Evolutionary conservation across 768 basidiomycete genomes (phyloP).

Genomic region (Mycena vitilis): DNA sequence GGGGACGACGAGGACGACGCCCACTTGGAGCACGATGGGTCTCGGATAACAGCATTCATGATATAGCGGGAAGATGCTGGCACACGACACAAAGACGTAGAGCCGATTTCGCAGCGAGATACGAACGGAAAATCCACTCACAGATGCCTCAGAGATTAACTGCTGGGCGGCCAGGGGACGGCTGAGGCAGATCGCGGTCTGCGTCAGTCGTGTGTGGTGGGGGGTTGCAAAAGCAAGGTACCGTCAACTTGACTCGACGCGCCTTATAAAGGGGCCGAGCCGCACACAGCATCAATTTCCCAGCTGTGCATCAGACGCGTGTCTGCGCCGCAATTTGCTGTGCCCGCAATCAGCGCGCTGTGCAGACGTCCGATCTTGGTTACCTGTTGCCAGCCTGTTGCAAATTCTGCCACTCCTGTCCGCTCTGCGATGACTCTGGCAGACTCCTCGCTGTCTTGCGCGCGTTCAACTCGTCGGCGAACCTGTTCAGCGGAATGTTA

Average conservation of each 20-base stretch:
- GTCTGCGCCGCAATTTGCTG: slow-evolving; percentile 8
- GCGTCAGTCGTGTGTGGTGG: slow-evolving; percentile 31
- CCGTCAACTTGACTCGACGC: slow-evolving; percentile 16
- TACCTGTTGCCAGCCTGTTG: neutral
- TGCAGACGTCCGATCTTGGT: neutral
- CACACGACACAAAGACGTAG: slow-evolving; percentile 16
- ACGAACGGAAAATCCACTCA: slow-evolving; percentile 30
- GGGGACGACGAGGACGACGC: slow-evolving; percentile 17
- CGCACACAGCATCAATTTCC: slow-evolving; percentile 17
- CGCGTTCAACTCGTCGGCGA: neutral
- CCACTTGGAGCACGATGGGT: slow-evolving; percentile 26
- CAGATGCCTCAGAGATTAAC: slow-evolving; percentile 31
- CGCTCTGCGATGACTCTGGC: neutral
- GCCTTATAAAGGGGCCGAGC: slow-evolving; percentile 20
- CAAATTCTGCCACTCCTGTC: slow-evolving; percentile 9
- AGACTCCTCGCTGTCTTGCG: slow-evolving; percentile 1
- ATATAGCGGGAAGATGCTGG: slow-evolving; percentile 24
- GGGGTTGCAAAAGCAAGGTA: slow-evolving; percentile 5
- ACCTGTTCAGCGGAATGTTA: neutral
- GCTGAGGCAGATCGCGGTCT: slow-evolving; percentile 27
- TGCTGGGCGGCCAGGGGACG: slow-evolving; percentile 29
- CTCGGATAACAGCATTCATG: slow-evolving; percentile 18
- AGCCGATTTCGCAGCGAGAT: slow-evolving; percentile 22
- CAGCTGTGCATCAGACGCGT: slow-evolving; percentile 6
- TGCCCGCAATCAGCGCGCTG: neutral